Base-by-base conservation (phyloP, 2,329 filamentous ascomycete species). In the Colletotrichum musicola region DNA sequence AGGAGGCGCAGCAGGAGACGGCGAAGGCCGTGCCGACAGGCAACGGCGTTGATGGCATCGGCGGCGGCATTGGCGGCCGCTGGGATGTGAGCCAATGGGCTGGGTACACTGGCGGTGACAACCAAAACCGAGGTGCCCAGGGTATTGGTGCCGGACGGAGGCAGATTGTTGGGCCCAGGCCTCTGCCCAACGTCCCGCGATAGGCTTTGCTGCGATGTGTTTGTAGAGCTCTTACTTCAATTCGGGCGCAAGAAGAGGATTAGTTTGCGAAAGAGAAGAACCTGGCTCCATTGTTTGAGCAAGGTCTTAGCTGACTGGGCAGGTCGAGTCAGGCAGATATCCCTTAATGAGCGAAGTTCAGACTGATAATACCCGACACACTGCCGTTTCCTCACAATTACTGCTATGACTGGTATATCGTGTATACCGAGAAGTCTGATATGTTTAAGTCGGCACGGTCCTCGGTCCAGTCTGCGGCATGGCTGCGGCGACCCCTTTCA, bases 41-140 rank as follows among this genome's bases (percentile, higher is more conserved):
- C 1, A 85, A 84, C 10, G 84, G 84, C 16, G 84, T 87, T 14
- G 89, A 91, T 25, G 91, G 90, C 0, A 87, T 89, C 49, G 89
- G 89, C 0, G 88, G 88, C n/a, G 92, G 92, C 0, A 82, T 90
- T 27, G 87, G 85, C 1, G 89, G 92, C 12, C 85, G 86, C 16
- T 95, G 92, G 92, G 92, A 95, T 73, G 90, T 93, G 12, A 88
- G 90, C 64, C 92, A 94, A 80, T 93, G 92, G 88, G 83, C 83
- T 71, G 92, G 92, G 0, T 95, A 87, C 75, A 92, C 91, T 18
- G 92, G 92, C 4, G 92, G 93, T 1, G 92, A 94, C 77, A 87
- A 85, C 70, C 90, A 93, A 83, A 94, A 94, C 75, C 86, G 85
- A 70, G 91, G 90, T 1, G 77, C 77, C 3, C 83, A 88, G 71